These are phyloP conservation scores for Choiromyces venosus DNA, from an alignment of 495 filamentous ascomycete species.

Conservation along the genomic window DNA sequence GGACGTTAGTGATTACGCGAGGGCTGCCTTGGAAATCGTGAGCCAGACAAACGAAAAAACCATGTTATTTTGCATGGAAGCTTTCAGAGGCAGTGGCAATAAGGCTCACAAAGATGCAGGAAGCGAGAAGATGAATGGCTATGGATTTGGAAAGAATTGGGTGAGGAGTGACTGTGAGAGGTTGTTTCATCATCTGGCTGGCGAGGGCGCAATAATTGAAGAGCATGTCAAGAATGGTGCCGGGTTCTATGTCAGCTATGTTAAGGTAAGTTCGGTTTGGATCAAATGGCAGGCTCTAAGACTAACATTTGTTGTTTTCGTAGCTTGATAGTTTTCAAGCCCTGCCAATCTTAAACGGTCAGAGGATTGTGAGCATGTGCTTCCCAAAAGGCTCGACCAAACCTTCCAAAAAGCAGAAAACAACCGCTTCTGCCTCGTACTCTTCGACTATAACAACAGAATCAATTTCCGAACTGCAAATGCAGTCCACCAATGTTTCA, in stretches of 20 bases:
- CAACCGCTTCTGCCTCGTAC: slow-evolving; percentile 1
- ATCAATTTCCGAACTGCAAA: slow-evolving; percentile 45
- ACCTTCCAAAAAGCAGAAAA: neutral
- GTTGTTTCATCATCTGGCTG: slow-evolving; percentile 47
- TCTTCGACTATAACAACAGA: neutral
- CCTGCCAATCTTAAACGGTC: slow-evolving; percentile 46
- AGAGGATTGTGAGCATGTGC: slow-evolving; percentile 54
- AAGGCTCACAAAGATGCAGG: slow-evolving; percentile 45
- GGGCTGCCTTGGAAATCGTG: slow-evolving; percentile 62
- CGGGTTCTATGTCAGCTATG: slow-evolving; percentile 58
- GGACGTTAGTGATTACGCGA: slow-evolving; percentile 72
- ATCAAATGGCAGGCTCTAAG: slow-evolving; percentile 5
- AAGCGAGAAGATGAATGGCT: slow-evolving; percentile 40
- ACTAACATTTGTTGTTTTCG: slow-evolving; percentile 49
- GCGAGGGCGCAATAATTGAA: slow-evolving; percentile 49
- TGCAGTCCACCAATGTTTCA: slow-evolving; percentile 68
- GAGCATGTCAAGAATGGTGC: slow-evolving; percentile 52
- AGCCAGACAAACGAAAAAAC: slow-evolving; percentile 51
- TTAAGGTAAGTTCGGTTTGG: slow-evolving; percentile 47
- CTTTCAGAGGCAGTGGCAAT: slow-evolving; percentile 46
- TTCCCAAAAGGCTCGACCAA: slow-evolving; percentile 42
- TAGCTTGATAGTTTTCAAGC: slow-evolving; percentile 48
- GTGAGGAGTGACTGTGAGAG: slow-evolving; percentile 50
- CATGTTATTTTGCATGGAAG: slow-evolving; percentile 51
- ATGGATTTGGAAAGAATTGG: slow-evolving; percentile 47